Conservation (phyloP, 306 rosid genomes). For the Betula pendula region DNA sequence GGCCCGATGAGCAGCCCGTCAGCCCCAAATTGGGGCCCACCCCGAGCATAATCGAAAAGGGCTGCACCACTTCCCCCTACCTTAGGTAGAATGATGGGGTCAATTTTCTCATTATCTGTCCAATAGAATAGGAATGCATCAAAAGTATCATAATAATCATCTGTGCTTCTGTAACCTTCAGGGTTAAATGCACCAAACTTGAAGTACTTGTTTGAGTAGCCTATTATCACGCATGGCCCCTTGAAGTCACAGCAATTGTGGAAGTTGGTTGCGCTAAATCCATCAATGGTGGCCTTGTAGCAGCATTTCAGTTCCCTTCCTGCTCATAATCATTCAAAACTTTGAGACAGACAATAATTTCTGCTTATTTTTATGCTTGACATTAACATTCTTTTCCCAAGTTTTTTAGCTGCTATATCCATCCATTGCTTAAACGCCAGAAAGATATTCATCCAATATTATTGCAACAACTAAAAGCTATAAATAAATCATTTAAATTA, state of each 20-base stretch:
- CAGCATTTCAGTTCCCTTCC: constrained; percentile 90
- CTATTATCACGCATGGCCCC: constrained; percentile 87
- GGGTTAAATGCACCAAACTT: constrained; percentile 96
- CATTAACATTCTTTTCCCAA: background rate
- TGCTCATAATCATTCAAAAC: constrained; percentile 27
- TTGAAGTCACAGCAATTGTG: constrained; percentile 82
- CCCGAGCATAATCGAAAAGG: constrained; percentile 51
- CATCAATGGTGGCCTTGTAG: constrained; percentile 76
- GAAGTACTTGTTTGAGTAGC: constrained; percentile 75
- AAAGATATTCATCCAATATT: background rate
- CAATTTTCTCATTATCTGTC: constrained; percentile 30
- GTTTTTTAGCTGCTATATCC: background rate
- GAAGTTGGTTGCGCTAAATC: constrained; percentile 75
- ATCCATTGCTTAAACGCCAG: background rate
- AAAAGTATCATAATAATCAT: constrained; percentile 81
- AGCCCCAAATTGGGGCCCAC: constrained; percentile 87
- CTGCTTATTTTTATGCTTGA: too few species aligned
- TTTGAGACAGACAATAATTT: background rate
- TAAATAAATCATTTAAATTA: background rate
- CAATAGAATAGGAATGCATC: constrained; percentile 82
- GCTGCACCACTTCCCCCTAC: constrained; percentile 62
- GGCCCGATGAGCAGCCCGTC: constrained; percentile 79
- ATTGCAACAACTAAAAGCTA: background rate
- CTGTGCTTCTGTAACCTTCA: constrained; percentile 95
- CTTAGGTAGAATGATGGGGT: constrained; percentile 49